Base-by-base conservation (phyloP, 352 stramenopile genomes). In the Phytophthora litchii region DNA sequence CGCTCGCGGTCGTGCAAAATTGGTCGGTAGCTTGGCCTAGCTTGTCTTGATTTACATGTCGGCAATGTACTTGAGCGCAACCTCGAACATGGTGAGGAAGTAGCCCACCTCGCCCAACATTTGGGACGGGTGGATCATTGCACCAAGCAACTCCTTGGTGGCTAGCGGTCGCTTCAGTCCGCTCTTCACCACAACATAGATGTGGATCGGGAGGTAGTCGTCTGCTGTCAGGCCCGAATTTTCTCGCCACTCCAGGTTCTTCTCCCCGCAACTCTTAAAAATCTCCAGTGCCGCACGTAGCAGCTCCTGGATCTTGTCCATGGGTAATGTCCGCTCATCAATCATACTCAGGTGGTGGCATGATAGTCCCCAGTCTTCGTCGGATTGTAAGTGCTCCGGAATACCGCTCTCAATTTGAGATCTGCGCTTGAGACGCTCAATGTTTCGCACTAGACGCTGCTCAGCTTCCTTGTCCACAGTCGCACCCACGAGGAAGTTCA, bases 11-110 rank as follows among this genome's bases (percentile, higher is more conserved):
- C 42, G 49, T 36, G 35, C 48, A 66, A 68, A 64, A 64, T 54
- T 67, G 55, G 61, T 64, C 12, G 19, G 20, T 46, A 44, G 36
- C 57, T 60, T 44, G 43, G 31, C 19, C 46, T 29, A 52, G 43
- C 44, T 68, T 47, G 60, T 42, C 51, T 67, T 72, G 63, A 54
- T 67, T 76, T 78, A 89, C 77, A 91, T 91, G 50, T 94, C 82
- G 44, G 79, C 84, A 70, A 95, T 84, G 69, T 93, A 95, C 70
- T 95, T 83, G 64, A 95, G 75, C 29, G 86, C 86, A 60, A 91
- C 86, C 49, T 92, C 83, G 36, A 95, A 93, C 83, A 95, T 92
- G 29, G 86, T 95, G 52, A 95, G 79, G 58, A 92, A 91, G 60
- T 95, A 95, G 20, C 86, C 86, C 21, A 90, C 76, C 57, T 95